Conservation (phyloP, 129 eudicot species). For the Flaveria bidentis region DNA sequence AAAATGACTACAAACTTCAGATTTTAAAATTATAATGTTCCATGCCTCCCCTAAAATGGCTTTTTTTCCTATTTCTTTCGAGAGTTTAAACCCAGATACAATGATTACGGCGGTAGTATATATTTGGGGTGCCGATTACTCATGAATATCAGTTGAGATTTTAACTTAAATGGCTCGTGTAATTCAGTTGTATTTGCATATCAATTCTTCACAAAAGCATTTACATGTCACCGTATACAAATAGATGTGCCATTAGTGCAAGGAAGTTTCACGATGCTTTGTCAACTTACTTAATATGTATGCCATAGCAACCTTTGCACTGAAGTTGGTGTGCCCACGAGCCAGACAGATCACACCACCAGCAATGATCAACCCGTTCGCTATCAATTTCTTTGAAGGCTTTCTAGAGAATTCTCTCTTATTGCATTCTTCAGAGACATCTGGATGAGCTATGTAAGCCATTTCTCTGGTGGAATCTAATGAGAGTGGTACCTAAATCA, state of each 20-base stretch:
- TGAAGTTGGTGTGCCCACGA: constrained; percentile 69
- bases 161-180: constrained; percentile 18
- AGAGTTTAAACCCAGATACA: too few relatives aligned
- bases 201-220: constrained; percentile 16
- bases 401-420: constrained; percentile 34
- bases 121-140: background rate
- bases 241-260: constrained; percentile 10
- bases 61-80: too few relatives aligned
- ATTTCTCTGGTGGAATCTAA: constrained; percentile 34
- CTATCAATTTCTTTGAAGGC: constrained; percentile 64
- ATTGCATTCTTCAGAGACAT: constrained; percentile 25
- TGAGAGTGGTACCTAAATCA: constrained; percentile 52
- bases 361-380: constrained; percentile 61
- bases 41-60: too few relatives aligned
- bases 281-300: constrained; percentile 61
- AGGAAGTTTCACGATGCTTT: constrained; percentile 38
- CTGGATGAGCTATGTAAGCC: constrained; percentile 26
- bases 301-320: constrained; percentile 80
- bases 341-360: constrained; percentile 78
- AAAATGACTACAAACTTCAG: too few relatives aligned
- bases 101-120: too few relatives aligned
- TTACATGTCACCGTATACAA: background rate
- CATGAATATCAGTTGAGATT: background rate
- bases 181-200: constrained; percentile 1
- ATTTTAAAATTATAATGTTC: too few relatives aligned